These are phyloP conservation scores for Xylaria nigripes DNA, from an alignment of 495 filamentous ascomycete species.

Conservation along the genomic window DNA sequence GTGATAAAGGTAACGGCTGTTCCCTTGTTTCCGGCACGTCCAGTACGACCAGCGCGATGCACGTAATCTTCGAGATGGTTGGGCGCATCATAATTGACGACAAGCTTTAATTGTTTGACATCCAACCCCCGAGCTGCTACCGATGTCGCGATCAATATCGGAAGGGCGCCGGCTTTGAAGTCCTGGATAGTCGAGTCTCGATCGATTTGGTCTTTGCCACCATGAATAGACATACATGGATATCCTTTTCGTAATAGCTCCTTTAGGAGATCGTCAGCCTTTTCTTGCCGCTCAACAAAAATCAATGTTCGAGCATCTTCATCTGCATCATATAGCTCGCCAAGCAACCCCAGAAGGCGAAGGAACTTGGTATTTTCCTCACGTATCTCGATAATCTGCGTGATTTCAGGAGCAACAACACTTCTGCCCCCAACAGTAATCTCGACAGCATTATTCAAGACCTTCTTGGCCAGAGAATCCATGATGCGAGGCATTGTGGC, in stretches of 20 bases:
- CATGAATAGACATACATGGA: slow-evolving; percentile 92
- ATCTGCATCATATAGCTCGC: slow-evolving; percentile 77
- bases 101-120: slow-evolving; percentile 92
- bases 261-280: slow-evolving; percentile 74
- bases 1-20: slow-evolving; percentile 94
- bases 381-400: slow-evolving; percentile 84
- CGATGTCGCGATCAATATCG: slow-evolving; percentile 88
- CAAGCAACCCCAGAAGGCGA: slow-evolving; percentile 75
- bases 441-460: slow-evolving; percentile 76
- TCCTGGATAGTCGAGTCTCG: slow-evolving; percentile 90
- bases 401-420: slow-evolving; percentile 91
- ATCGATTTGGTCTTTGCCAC: slow-evolving; percentile 92
- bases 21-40: slow-evolving; percentile 88
- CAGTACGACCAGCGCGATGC: slow-evolving; percentile 89
- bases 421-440: slow-evolving; percentile 87
- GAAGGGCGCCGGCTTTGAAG: slow-evolving; percentile 86
- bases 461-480: slow-evolving; percentile 83
- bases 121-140: slow-evolving; percentile 93
- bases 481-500: slow-evolving; percentile 94
- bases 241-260: slow-evolving; percentile 85
- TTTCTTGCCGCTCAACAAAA: slow-evolving; percentile 93
- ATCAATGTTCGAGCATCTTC: slow-evolving; percentile 85
- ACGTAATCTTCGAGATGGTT: slow-evolving; percentile 98
- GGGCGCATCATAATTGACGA: slow-evolving; percentile 94
- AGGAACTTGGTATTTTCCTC: slow-evolving; percentile 77